Evolutionary conservation across 2,329 filamentous ascomycete species (phyloP).

Genomic region (Penicillium griseofulvum): DNA sequence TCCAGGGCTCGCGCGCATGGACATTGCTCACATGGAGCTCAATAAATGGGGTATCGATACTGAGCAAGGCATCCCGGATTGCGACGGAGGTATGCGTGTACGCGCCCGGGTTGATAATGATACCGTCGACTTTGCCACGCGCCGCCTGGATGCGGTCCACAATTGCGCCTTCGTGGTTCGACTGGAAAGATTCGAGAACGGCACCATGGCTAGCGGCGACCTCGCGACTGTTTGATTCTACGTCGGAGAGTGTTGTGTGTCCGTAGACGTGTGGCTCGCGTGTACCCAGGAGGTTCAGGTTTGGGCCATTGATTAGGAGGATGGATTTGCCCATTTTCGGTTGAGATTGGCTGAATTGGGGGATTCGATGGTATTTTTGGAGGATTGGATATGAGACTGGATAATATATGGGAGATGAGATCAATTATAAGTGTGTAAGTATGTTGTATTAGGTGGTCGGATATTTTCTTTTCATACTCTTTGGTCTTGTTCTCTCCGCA

Average conservation of each 20-base stretch:
- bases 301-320: conserved; percentile 77
- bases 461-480: not conserved
- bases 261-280: conserved; percentile 74
- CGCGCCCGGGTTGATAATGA: conserved; percentile 71
- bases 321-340: conserved; percentile 46
- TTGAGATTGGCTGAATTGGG: not conserved
- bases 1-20: conserved; percentile 66
- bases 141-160: conserved; percentile 71
- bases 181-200: conserved; percentile 63
- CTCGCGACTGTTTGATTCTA: conserved; percentile 51
- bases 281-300: conserved; percentile 75
- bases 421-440: not conserved
- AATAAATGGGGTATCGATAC: conserved; percentile 69
- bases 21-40: conserved; percentile 77
- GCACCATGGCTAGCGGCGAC: conserved; percentile 53
- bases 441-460: not conserved
- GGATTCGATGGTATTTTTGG: not conserved
- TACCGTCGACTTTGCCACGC: conserved; percentile 57
- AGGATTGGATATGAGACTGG: not conserved
- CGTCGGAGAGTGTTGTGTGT: conserved; percentile 62
- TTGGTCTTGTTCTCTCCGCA: conserved; percentile 10
- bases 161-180: conserved; percentile 74
- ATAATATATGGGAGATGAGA: not conserved
- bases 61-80: conserved; percentile 69
- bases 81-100: conserved; percentile 75